A percentile compares a stretch with the other conserved stretches of the same genome.
Conservation (phyloP, 108 stramenopile species). For the Conticribra weissflogii region DNA sequence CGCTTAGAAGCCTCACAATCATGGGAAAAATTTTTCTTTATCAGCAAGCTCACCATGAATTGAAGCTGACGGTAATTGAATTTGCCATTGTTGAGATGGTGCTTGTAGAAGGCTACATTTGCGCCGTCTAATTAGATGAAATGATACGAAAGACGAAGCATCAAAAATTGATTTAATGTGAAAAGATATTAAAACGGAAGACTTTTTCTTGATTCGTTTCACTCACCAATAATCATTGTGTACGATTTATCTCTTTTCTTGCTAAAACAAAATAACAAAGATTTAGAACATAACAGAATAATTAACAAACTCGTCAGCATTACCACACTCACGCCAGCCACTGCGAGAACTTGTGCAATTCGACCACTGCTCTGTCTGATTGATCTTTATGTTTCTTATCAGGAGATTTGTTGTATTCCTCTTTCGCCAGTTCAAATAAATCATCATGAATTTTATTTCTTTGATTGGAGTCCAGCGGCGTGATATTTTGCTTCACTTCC, state of each 20-base stretch:
- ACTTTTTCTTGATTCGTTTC: too few species aligned
- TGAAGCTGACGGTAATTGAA: constrained; percentile 69
- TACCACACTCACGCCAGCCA: constrained; percentile 18
- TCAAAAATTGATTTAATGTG: too few species aligned
- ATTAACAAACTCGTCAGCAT: background rate
- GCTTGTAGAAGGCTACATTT: constrained; percentile 74
- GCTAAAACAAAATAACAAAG: background rate
- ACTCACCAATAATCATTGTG: background rate
- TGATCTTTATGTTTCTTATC: constrained; percentile 8
- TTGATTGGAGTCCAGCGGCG: constrained; percentile 50
- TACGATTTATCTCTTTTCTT: background rate
- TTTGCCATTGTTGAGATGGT: constrained; percentile 60
- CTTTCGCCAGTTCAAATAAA: constrained; percentile 42
- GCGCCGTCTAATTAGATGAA: constrained; percentile 60
- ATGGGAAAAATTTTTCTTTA: too few species aligned
- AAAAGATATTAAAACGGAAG: too few species aligned
- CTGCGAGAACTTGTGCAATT: constrained; percentile 9
- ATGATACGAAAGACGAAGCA: background rate
- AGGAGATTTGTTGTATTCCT: constrained; percentile 34
- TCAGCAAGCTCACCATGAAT: constrained; percentile 3
- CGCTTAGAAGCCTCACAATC: background rate
- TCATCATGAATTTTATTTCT: constrained; percentile 41
- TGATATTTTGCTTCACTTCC: constrained; percentile 50
- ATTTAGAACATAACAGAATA: background rate
- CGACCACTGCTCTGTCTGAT: constrained; percentile 1